Base-by-base conservation (phyloP, 441 rosid species). In the Erodium trifolium region DNA sequence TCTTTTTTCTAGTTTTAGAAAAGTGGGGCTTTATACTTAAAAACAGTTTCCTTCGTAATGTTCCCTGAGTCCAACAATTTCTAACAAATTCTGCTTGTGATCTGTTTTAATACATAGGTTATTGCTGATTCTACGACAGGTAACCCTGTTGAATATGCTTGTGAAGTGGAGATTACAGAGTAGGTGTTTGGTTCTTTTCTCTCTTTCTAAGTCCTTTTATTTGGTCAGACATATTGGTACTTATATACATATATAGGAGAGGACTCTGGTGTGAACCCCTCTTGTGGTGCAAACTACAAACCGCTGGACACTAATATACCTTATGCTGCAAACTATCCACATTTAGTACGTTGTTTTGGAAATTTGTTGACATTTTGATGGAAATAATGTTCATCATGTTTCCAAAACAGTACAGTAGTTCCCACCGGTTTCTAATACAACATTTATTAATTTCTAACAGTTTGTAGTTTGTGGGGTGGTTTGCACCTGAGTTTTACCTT, bases 141-240 rank as follows among this genome's bases (percentile, higher is more conserved):
- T 70, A 78, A 78, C 12, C 68, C 88, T 16, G 90, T 88, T 72
- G 93, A 94, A 78, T 82, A 81, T 80, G 97, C 91, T 59, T 94
- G 99, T 72, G 97, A 94, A 83, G 98, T 92, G 82, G 98, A 92
- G 82, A 92, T 94, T 69, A 92, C 97, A 45, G 96, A 94, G 99
- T 92, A 77, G 67, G 96, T 79, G 75, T 65, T 76, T 69, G 60
- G 10, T 59, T 72, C n/a, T 45, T 14, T 69, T 14, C 68, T 71
- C 11, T 39, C 43, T 51, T 29, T 27, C 27, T 55, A 60, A 66
- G 34, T 41, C 39, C 11, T 19, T 67, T 63, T 63, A 18, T 51
- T 59, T 3, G 5, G 16, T 1, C 47, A 51, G 59, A 23, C 14
- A 14, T 23, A 51, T 51, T 2, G 19, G 35, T 12, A 60, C 27